A percentile compares a stretch with the other conserved stretches of the same genome.
Conservation (phyloP, 306 rosid species). For the Oxytropis ochrocephala region DNA sequence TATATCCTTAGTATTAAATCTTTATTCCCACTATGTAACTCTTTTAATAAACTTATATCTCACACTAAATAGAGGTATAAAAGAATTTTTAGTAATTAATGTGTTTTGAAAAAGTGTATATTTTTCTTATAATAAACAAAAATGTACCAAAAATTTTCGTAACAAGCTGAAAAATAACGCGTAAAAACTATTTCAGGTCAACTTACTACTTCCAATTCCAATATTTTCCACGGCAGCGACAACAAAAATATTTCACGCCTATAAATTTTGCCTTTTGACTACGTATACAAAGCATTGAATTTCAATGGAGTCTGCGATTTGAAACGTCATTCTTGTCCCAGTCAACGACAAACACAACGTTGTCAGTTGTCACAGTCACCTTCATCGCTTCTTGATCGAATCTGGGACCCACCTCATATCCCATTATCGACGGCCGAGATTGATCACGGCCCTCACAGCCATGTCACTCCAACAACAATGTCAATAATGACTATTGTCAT, state of each 20-base stretch:
- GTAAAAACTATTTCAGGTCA: background rate
- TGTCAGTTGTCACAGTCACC: background rate
- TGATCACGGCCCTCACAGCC: slow-evolving; percentile 5
- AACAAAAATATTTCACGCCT: too few species aligned
- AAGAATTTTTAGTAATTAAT: too few species aligned
- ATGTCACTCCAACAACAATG: background rate
- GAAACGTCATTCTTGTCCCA: background rate
- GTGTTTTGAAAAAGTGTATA: too few species aligned
- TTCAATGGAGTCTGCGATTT: slow-evolving; percentile 18
- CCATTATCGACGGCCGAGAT: background rate
- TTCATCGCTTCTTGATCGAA: too few species aligned
- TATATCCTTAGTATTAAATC: too few species aligned
- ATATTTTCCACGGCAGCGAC: background rate
- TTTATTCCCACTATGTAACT: too few species aligned
- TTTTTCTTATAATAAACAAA: too few species aligned
- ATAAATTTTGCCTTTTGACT: background rate
- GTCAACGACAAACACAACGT: slow-evolving; percentile 6
- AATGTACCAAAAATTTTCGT: too few species aligned
- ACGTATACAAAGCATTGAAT: background rate
- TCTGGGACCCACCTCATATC: background rate
- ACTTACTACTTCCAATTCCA: background rate
- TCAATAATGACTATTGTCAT: too few species aligned
- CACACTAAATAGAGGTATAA: too few species aligned
- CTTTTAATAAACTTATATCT: too few species aligned
- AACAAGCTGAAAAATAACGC: background rate